These are phyloP conservation scores for Botryotinia globosa DNA, from an alignment of 2,329 filamentous ascomycete genomes.

Conservation along the genomic window DNA sequence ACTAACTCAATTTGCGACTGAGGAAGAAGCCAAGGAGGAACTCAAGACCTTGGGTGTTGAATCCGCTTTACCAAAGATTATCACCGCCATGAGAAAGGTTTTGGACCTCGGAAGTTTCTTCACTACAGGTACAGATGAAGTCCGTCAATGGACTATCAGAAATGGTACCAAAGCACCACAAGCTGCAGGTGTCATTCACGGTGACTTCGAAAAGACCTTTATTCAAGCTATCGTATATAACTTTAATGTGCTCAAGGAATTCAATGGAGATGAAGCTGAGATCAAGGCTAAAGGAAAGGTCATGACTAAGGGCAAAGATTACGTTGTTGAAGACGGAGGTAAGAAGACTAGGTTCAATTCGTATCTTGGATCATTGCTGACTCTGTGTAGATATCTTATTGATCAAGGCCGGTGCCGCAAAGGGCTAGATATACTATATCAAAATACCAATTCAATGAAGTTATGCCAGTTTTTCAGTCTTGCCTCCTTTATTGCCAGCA, in stretches of 20 bases:
- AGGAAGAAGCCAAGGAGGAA: constrained; percentile 76
- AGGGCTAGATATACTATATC: constrained; percentile 31
- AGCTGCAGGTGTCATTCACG: constrained; percentile 96
- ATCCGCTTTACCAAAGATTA: constrained; percentile 86
- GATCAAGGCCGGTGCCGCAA: constrained; percentile 38
- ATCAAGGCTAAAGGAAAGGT: constrained; percentile 95
- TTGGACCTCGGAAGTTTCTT: constrained; percentile 94
- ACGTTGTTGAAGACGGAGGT: constrained; percentile 78
- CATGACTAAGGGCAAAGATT: constrained; percentile 98
- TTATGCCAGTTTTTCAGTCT: background rate
- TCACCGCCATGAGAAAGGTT: constrained; percentile 87
- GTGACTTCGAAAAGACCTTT: constrained; percentile 99
- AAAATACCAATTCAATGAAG: constrained; percentile 18
- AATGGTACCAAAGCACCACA: constrained; percentile 96
- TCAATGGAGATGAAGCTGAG: constrained; percentile 74
- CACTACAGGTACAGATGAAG: constrained; percentile 92
- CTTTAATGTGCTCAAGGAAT: constrained; percentile 74
- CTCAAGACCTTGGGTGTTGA: constrained; percentile 84
- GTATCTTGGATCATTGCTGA: background rate
- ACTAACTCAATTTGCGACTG: constrained; percentile 73
- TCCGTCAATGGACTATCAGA: constrained; percentile 96
- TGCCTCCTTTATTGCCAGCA: background rate
- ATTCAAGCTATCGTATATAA: constrained; percentile 97
- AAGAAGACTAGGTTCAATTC: constrained; percentile 40
- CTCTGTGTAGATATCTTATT: constrained; percentile 30